Percentiles rank a stretch among this genome's conserved stretches.
These are phyloP conservation scores for Mortierella alpina DNA, from an alignment of 192 early-diverging fungal species.

Conservation along the genomic window DNA sequence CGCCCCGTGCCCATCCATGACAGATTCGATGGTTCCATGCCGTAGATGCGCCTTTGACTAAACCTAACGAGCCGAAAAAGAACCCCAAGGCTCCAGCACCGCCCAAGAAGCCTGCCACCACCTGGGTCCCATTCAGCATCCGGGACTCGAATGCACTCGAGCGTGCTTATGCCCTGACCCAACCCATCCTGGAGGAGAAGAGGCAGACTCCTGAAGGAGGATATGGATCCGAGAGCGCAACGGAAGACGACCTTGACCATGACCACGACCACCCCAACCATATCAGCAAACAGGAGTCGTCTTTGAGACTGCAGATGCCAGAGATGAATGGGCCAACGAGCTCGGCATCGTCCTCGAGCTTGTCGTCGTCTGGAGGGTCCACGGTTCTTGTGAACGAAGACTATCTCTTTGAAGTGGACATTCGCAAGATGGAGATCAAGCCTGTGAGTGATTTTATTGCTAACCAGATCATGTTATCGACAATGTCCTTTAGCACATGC, in stretches of 20 bases:
- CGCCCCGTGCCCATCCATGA: neutral
- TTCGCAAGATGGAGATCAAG: constrained; percentile 71
- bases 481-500: neutral
- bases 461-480: neutral
- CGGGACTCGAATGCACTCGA: constrained; percentile 69
- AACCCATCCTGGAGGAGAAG: constrained; percentile 9
- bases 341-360: neutral
- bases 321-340: neutral
- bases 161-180: constrained; percentile 58
- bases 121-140: constrained; percentile 67
- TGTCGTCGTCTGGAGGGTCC: constrained; percentile 6
- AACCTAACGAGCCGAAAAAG: constrained; percentile 35
- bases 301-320: constrained; percentile 39
- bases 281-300: constrained; percentile 1
- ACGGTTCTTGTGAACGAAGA: constrained; percentile 82
- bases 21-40: constrained; percentile 65
- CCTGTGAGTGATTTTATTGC: constrained; percentile 44
- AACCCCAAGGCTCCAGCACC: constrained; percentile 38
- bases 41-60: constrained; percentile 56
- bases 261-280: neutral
- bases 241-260: neutral
- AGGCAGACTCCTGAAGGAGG: neutral
- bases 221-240: neutral
- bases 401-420: constrained; percentile 82
- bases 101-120: constrained; percentile 51